phyloP scores from a whole-genome alignment of 2,329 filamentous ascomycete genomes.

The Pseudogymnoascus sp. region DNA sequence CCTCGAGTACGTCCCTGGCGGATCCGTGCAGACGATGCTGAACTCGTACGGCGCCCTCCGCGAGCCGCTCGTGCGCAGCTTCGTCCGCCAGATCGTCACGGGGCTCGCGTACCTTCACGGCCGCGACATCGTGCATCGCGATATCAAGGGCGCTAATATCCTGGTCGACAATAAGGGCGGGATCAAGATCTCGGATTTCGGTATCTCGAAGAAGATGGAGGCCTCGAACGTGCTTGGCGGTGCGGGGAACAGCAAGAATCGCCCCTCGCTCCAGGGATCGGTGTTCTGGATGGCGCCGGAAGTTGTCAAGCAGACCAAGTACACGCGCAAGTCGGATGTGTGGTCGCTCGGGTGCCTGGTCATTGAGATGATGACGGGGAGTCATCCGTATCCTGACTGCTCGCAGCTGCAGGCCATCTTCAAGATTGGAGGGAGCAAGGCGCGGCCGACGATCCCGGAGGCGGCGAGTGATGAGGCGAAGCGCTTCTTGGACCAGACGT shows the following conservation, averaged over 20 bases:
- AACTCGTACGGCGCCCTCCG: constrained; percentile 95
- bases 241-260: constrained; percentile 59
- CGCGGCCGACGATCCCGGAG: constrained; percentile 81
- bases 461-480: constrained; percentile 77
- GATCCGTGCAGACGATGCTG: constrained; percentile 96
- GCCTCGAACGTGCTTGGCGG: constrained; percentile 74
- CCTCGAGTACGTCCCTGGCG: constrained; percentile 95
- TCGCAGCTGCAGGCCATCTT: constrained; percentile 97
- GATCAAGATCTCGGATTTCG: constrained; percentile 99
- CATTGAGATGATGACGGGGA: constrained; percentile 98
- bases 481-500: constrained; percentile 78
- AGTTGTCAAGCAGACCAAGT: constrained; percentile 94
- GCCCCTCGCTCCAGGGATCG: constrained; percentile 83
- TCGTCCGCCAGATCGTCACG: constrained; percentile 89
- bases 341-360: constrained; percentile 96
- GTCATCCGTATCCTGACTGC: constrained; percentile 93
- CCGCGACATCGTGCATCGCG: constrained; percentile 92
- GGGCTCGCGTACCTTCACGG: constrained; percentile 91
- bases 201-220: constrained; percentile 96
- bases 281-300: constrained; percentile 99
- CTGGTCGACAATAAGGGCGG: constrained; percentile 98
- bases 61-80: constrained; percentile 89
- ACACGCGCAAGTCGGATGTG: constrained; percentile 97
- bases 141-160: constrained; percentile 98
- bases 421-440: constrained; percentile 87